These are phyloP conservation scores for Rhodotorula graminis DNA, from an alignment of 768 basidiomycete species.

Conservation along the genomic window DNA sequence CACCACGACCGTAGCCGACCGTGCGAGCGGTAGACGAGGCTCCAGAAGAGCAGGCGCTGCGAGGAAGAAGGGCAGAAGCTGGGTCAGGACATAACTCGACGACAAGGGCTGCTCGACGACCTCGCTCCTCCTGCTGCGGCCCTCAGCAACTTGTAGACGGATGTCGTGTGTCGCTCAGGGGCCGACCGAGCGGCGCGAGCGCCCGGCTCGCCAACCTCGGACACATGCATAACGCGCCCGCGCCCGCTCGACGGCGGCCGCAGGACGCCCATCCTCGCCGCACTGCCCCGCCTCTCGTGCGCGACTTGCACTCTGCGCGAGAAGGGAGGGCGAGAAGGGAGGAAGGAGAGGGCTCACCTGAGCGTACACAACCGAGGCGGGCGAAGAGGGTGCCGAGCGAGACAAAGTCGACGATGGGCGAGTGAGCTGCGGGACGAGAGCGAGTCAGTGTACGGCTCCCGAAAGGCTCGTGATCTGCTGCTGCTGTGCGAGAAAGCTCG, in stretches of 20 bases:
- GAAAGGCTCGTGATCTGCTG: too few species aligned
- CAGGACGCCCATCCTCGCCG: conserved; percentile 10
- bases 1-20: too few species aligned
- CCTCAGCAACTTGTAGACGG: not conserved
- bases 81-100: not conserved
- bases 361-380: too few species aligned
- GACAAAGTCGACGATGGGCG: too few species aligned
- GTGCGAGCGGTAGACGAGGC: too few species aligned
- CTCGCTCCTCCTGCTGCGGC: not conserved
- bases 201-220: conserved; percentile 4
- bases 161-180: not conserved
- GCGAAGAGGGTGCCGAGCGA: too few species aligned
- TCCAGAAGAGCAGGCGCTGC: too few species aligned
- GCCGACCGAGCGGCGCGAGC: not conserved
- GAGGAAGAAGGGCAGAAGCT: not conserved
- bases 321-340: not conserved
- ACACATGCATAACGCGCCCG: conserved; percentile 25
- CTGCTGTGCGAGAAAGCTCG: too few species aligned
- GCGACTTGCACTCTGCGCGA: too few species aligned
- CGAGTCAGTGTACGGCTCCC: too few species aligned
- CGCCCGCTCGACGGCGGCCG: not conserved
- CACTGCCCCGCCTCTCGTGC: not conserved
- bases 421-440: too few species aligned
- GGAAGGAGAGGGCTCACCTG: too few species aligned
- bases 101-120: not conserved